A percentile compares a stretch with the other conserved stretches of the same genome.
phyloP scores from a whole-genome alignment of 2,329 filamentous ascomycete species.

The Alternaria sp. region DNA sequence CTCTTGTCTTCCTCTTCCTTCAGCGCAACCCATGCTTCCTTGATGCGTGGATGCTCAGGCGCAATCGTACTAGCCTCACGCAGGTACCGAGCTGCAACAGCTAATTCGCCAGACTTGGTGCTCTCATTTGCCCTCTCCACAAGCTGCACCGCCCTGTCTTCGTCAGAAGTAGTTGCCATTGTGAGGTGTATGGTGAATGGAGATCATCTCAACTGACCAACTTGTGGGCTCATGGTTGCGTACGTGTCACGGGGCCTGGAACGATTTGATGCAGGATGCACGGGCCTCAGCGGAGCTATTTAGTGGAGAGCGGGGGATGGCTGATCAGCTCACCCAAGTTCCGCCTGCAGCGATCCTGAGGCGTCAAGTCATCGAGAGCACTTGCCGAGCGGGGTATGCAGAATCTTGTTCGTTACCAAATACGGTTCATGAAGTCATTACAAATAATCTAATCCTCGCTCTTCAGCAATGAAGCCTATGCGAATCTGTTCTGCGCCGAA shows the following conservation, averaged over 20 bases:
- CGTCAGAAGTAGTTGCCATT: slow-evolving; percentile 42
- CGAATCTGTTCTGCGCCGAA: slow-evolving; percentile 2
- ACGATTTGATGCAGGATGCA: slow-evolving; percentile 23
- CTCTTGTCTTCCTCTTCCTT: slow-evolving; percentile 50
- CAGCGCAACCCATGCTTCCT: slow-evolving; percentile 53
- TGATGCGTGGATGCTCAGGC: slow-evolving; percentile 53
- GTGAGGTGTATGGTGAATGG: slow-evolving; percentile 17
- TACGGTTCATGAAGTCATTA: slow-evolving; percentile 36
- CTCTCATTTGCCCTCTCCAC: slow-evolving; percentile 40
- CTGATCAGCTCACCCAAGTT: slow-evolving; percentile 5
- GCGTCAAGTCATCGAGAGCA: background rate
- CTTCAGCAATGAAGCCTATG: background rate
- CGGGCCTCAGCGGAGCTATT: slow-evolving; percentile 24
- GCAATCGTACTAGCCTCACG: slow-evolving; percentile 57
- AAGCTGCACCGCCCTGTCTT: slow-evolving; percentile 43
- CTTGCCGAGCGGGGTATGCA: slow-evolving; percentile 5
- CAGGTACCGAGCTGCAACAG: slow-evolving; percentile 53
- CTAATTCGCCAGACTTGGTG: slow-evolving; percentile 45
- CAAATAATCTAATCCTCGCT: slow-evolving; percentile 5
- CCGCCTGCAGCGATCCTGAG: background rate
- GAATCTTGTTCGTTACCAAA: slow-evolving; percentile 24
- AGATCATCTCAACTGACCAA: slow-evolving; percentile 27
- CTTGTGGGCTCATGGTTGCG: slow-evolving; percentile 24
- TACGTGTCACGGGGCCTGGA: slow-evolving; percentile 28
- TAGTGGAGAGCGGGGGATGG: slow-evolving; percentile 17